Evolutionary conservation across 1,284 basidiomycete genomes (phyloP).

Genomic region (Cryptococcus amylolentus): DNA sequence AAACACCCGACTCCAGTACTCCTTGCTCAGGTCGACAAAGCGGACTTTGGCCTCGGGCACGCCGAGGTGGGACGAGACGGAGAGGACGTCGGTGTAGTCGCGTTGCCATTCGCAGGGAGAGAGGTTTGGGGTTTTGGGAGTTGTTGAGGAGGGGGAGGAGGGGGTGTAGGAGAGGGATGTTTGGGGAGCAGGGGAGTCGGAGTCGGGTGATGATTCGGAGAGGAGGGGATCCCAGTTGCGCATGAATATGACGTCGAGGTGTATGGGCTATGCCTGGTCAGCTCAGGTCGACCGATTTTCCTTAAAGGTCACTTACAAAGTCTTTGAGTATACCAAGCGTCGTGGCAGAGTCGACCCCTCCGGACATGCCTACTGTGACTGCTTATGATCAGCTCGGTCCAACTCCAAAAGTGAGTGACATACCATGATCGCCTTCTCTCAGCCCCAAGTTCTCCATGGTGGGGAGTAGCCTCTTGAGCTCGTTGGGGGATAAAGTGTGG

Average conservation of each 20-base stretch:
- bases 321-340: constrained; percentile 69
- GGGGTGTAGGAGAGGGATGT: constrained; percentile 50
- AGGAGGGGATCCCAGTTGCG: constrained; percentile 73
- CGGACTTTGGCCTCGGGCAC: constrained; percentile 59
- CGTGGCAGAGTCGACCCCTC: constrained; percentile 92
- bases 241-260: constrained; percentile 88
- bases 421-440: constrained; percentile 59
- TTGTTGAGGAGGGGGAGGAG: constrained; percentile 21
- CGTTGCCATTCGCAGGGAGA: constrained; percentile 90
- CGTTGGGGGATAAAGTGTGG: background rate
- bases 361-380: constrained; percentile 92
- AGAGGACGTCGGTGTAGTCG: constrained; percentile 87
- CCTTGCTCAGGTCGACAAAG: constrained; percentile 70
- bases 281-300: background rate
- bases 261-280: constrained; percentile 58
- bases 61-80: constrained; percentile 66
- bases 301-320: constrained; percentile 53
- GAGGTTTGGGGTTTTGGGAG: constrained; percentile 59
- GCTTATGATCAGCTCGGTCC: background rate
- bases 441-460: constrained; percentile 28
- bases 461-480: constrained; percentile 13
- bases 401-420: background rate
- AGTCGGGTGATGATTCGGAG: constrained; percentile 28
- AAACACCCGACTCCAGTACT: constrained; percentile 88
- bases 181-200: background rate